These are phyloP conservation scores for Chaetothyriales sp. DNA, from an alignment of 2,329 filamentous ascomycete species.

Conservation along the genomic window DNA sequence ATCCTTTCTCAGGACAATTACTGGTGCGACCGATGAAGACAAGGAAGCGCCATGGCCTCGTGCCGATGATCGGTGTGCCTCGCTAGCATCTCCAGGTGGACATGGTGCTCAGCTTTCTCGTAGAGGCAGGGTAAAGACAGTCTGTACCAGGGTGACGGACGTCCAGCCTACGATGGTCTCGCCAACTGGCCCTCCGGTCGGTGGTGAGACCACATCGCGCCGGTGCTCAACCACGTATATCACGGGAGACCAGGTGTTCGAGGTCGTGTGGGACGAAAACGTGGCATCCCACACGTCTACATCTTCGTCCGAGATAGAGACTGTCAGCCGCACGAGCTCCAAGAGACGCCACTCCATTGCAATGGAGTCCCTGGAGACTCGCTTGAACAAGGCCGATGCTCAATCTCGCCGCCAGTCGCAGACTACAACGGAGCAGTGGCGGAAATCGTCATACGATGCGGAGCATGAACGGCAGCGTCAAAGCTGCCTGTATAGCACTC, in stretches of 20 bases:
- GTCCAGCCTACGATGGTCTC: conserved; percentile 4
- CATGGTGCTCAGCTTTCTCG: conserved; percentile 5
- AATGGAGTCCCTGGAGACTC: conserved; percentile 8
- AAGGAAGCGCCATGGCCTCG: neutral
- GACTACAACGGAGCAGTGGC: neutral
- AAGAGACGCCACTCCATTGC: conserved; percentile 5
- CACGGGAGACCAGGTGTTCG: conserved; percentile 11
- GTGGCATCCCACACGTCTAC: conserved; percentile 4
- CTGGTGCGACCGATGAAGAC: neutral
- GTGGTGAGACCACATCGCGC: conserved; percentile 3
- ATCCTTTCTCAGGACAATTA: conserved; percentile 12
- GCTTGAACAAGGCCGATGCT: conserved; percentile 7
- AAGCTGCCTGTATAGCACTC: neutral
- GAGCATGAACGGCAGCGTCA: neutral
- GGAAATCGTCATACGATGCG: neutral
- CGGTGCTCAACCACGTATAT: conserved; percentile 15
- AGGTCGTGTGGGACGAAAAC: conserved; percentile 17
- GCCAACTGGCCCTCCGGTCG: conserved; percentile 1
- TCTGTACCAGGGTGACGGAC: conserved; percentile 10
- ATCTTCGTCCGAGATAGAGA: conserved; percentile 1
- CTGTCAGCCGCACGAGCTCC: neutral
- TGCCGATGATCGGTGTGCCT: neutral
- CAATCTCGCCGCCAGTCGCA: conserved; percentile 4
- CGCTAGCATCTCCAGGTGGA: conserved; percentile 1
- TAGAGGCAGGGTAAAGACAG: conserved; percentile 9